Base-by-base conservation (phyloP, 192 early-diverging fungal species). In the Entophlyctis helioformis region DNA sequence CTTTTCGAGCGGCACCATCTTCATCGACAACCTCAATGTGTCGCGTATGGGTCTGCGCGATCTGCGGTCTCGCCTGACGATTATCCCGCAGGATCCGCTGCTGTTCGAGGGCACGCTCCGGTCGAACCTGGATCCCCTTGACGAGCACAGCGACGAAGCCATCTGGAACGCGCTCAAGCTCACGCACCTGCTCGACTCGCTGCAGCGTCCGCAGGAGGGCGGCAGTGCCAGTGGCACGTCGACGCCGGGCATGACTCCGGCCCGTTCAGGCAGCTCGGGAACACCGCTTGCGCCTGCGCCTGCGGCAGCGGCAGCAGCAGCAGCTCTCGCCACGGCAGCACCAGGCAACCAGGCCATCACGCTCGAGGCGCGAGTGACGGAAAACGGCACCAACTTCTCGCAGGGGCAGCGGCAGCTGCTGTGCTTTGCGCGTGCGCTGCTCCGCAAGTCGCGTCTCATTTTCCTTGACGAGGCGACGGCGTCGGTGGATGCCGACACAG, bases 21-120 rank as follows among this genome's bases (percentile, higher is more conserved):
- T 53, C 18, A 80, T 91, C 27, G 87, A 87, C 51, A 64, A 72
- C 22, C 21, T 81, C 4, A 80, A 87, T 44, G 77, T 82, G 10
- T 40, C 53, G 9, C 54, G 50, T 2, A 58, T 88, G 8, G 68
- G 74, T 8, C 64, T 87, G 0, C 46, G 51, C 1, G 62, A 74
- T 26, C 62, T 88, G 19, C 53, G 83, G 20, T 64, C 56, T 46
- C 62, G 68, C n/a, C 54, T 92, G 35, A 63, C 78, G 1, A 75
- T 93, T 23, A 91, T 93, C 37, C 88, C 89, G 5, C 89, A 93
- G 50, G 78, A 71, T 24, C 68, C 76, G 2, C 55, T 63, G 9
- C 25, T 79, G 34, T 79, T 79, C 60, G 49, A 50, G 1, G 76
- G 76, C 24, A 63, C 73, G 0, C 57, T 86, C 24, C 69, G 86